These are phyloP conservation scores for Skeletonema menzelii DNA, from an alignment of 108 stramenopile genomes.

Conservation along the genomic window DNA sequence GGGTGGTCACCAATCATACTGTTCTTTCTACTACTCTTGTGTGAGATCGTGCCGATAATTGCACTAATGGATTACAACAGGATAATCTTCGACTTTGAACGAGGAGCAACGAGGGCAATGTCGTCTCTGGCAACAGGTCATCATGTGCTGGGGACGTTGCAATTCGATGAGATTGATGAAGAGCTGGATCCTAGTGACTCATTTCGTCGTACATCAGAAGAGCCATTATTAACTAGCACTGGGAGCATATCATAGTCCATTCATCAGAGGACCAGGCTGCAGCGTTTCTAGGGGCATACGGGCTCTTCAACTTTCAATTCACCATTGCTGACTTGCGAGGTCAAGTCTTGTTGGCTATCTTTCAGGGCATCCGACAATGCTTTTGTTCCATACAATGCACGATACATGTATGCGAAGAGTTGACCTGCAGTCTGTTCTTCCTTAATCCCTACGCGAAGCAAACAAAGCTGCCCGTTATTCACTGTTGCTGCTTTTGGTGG, in stretches of 20 bases:
- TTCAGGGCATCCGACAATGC: conserved; percentile 19
- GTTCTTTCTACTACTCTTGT: conserved; percentile 57
- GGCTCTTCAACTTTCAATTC: too few relatives aligned
- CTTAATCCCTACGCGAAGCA: conserved; percentile 19
- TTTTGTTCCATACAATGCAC: conserved; percentile 32
- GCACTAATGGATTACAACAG: conserved; percentile 64
- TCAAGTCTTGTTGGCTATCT: background rate
- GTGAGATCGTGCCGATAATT: conserved; percentile 73
- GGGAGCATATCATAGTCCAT: background rate
- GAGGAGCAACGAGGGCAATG: conserved; percentile 31
- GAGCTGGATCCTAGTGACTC: background rate
- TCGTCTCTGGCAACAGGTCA: conserved; percentile 24
- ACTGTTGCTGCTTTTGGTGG: conserved; percentile 31
- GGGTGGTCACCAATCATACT: conserved; percentile 65
- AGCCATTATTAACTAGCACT: background rate
- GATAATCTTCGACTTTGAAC: conserved; percentile 43
- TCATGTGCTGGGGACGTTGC: conserved; percentile 5
- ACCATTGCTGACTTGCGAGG: too few relatives aligned
- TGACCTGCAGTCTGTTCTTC: conserved; percentile 30
- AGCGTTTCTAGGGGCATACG: background rate
- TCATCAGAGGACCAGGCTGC: background rate
- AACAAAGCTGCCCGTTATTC: conserved; percentile 19
- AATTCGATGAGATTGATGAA: background rate
- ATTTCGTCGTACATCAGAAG: background rate
- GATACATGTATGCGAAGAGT: conserved; percentile 37